Evolutionary conservation across 2,329 filamentous ascomycete species (phyloP).

Genomic region (Thelonectria blattea): DNA sequence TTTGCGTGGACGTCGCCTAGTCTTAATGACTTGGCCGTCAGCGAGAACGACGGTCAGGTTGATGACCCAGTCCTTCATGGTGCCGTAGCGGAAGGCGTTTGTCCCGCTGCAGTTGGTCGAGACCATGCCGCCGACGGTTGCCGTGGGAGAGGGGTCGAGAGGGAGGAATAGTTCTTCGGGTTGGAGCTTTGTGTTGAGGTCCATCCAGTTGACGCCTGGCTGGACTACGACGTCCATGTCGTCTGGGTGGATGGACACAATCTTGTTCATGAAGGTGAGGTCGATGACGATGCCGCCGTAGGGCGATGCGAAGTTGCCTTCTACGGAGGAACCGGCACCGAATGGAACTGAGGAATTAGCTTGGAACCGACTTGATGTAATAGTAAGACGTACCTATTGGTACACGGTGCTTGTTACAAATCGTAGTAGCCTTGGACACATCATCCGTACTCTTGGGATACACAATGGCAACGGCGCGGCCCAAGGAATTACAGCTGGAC

Average conservation of each 20-base stretch:
- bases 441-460: conserved; percentile 76
- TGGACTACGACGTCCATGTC: conserved; percentile 73
- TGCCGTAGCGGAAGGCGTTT: conserved; percentile 84
- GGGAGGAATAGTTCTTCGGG: conserved; percentile 80
- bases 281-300: conserved; percentile 78
- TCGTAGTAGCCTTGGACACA: conserved; percentile 74
- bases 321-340: conserved; percentile 72
- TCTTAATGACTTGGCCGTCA: conserved; percentile 82
- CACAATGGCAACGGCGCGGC: conserved; percentile 51
- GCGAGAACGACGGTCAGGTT: conserved; percentile 82
- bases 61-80: conserved; percentile 88
- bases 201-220: conserved; percentile 79
- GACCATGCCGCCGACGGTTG: conserved; percentile 84
- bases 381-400: conserved; percentile 10
- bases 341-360: conserved; percentile 46
- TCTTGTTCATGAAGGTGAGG: conserved; percentile 75
- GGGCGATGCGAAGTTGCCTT: conserved; percentile 78
- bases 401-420: conserved; percentile 48
- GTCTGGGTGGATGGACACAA: conserved; percentile 70
- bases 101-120: conserved; percentile 73
- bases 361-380: neutral
- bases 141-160: conserved; percentile 82
- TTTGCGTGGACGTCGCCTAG: conserved; percentile 76
- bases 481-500: conserved; percentile 13
- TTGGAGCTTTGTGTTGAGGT: conserved; percentile 73